Base-by-base conservation (phyloP, 148 eudicot species). In the Rhododendron molle region DNA sequence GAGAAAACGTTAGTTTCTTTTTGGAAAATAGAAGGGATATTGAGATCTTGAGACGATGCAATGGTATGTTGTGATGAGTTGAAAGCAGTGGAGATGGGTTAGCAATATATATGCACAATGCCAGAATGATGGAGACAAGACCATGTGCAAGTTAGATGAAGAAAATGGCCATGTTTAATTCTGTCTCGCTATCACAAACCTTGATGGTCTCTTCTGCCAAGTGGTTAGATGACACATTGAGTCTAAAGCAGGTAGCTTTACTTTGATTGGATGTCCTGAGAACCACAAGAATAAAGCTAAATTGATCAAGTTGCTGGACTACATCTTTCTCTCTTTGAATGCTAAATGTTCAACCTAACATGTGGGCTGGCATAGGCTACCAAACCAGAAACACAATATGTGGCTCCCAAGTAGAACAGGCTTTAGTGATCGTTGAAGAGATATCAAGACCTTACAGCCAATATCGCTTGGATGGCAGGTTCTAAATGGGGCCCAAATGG, bases 101-200 rank as follows among this genome's bases (percentile, higher is more conserved):
- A 44, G 84, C 76, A 62, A 82, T 62, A 82, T 82, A 65, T 44
- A 82, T 43, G 15, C 5, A 81, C 56, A 82, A 40, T 30, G 76
- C 73, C 84, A 67, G 38, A 44, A 36, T 43, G 56, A 62, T 6
- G n/a, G 36, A 32, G 28, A 10, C 56, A 82, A 65, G 52, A 44
- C n/a, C 84, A 82, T 67, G 56, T 67, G 84, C 76, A 23, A 62
- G 34, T 82, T 62, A 38, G 83, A 52, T 18, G 83, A 80, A 80
- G 83, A 80, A 34, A 21, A 82, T 82, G 72, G 56, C 43, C 26
- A 15, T 83, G 85, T 83, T 65, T 46, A 23, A 12, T 44, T 67
- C 38, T 67, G 54, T 65, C 21, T 67, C 32, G 9, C 9, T 15
- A 58, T 4, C 81, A 79, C 36, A 81, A 81, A 26, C 16, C 47